These are phyloP conservation scores for Pichia scutulata DNA, from an alignment of 805 yeast species.

Conservation along the genomic window DNA sequence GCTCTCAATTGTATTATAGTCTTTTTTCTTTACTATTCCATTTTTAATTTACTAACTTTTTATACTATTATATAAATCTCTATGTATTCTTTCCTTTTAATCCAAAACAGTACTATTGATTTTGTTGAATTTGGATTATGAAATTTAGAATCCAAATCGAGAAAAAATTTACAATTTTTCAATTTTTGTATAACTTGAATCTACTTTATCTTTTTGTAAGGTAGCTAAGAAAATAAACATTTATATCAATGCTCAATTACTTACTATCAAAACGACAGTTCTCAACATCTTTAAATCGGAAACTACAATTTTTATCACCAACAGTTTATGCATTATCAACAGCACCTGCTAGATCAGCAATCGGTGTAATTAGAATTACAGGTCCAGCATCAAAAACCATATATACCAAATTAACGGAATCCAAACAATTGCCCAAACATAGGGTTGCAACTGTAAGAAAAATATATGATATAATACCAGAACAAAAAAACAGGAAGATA, in stretches of 20 bases:
- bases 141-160: background rate
- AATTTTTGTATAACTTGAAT: background rate
- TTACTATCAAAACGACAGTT: background rate
- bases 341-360: conserved; percentile 71
- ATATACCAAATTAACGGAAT: conserved; percentile 39
- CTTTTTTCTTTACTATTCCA: conserved; percentile 1
- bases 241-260: background rate
- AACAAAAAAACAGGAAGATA: conserved; percentile 10
- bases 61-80: background rate
- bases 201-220: background rate
- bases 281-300: background rate
- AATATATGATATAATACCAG: conserved; percentile 37
- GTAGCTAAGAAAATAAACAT: background rate
- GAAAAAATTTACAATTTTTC: background rate
- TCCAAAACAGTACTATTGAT: background rate
- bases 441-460: conserved; percentile 53
- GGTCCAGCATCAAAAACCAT: conserved; percentile 55
- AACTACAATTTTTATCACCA: conserved; percentile 28
- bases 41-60: background rate
- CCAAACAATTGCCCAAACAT: conserved; percentile 34
- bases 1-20: conserved; percentile 1
- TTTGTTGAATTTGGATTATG: background rate
- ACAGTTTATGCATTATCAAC: conserved; percentile 92
- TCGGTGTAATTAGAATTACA: conserved; percentile 76
- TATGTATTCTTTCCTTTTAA: background rate